phyloP scores from a whole-genome alignment of 257 asterid species.

The Primulina eburnea region DNA sequence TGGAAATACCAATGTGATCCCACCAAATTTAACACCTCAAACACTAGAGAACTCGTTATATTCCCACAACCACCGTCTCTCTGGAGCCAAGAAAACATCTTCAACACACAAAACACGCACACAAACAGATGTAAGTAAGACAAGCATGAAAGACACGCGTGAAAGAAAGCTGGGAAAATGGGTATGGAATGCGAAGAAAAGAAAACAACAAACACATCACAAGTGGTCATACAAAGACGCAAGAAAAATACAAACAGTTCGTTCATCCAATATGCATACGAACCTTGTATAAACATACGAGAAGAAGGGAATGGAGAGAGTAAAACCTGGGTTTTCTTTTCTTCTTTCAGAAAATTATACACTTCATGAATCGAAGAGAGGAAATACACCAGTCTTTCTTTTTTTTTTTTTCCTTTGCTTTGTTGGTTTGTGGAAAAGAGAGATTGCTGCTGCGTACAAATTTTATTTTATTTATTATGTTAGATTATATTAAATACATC shows the following conservation, averaged over 20 bases:
- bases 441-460: constrained; percentile 1
- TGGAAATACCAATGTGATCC: constrained; percentile 44
- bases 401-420: neutral
- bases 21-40: constrained; percentile 32
- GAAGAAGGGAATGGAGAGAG: constrained; percentile 15
- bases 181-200: constrained; percentile 40
- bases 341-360: constrained; percentile 30
- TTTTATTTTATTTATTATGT: neutral
- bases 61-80: constrained; percentile 24
- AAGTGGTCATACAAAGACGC: constrained; percentile 21
- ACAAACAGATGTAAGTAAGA: constrained; percentile 16
- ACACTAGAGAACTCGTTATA: constrained; percentile 19
- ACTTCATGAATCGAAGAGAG: constrained; percentile 39
- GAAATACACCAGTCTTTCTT: neutral
- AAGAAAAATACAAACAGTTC: constrained; percentile 25
- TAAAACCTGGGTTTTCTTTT: constrained; percentile 32
- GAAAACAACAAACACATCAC: constrained; percentile 30
- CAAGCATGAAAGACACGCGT: constrained; percentile 18
- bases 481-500: no score
- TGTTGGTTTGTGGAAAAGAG: constrained; percentile 3
- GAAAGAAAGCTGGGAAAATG: constrained; percentile 25
- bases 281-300: neutral
- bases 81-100: constrained; percentile 19
- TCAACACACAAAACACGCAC: constrained; percentile 1
- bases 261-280: constrained; percentile 26